Evolutionary conservation across 176 grass and related monocot species (phyloP).

Genomic region (Themeda triandra): DNA sequence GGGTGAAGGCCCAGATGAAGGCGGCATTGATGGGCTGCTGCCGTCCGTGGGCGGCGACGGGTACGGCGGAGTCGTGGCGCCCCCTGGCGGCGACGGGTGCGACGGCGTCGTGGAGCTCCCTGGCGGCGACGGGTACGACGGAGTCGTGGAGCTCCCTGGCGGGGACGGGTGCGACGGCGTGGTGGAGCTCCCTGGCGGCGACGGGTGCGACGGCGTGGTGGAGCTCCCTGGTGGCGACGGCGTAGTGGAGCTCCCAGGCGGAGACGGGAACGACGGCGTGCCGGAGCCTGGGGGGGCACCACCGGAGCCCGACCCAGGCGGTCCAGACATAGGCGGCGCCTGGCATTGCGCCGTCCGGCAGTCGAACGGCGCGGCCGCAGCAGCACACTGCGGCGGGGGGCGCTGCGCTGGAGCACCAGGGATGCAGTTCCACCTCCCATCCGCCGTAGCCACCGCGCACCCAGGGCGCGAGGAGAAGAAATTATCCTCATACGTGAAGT

Average conservation of each 20-base stretch:
- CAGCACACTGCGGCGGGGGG: constrained; percentile 32
- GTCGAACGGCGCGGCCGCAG: constrained; percentile 25
- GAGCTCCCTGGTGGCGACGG: neutral
- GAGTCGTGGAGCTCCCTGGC: no score
- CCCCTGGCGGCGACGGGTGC: constrained; percentile 15
- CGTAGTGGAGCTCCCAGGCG: neutral
- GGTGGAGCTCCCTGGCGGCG: neutral
- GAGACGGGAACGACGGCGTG: neutral
- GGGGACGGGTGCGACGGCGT: neutral
- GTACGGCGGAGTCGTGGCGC: neutral
- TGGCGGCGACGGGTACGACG: no score
- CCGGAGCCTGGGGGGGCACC: neutral
- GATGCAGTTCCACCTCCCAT: constrained; percentile 58
- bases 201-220: neutral
- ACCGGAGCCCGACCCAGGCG: neutral
- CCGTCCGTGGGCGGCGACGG: constrained; percentile 20
- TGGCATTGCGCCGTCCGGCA: constrained; percentile 41
- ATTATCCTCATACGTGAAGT: constrained; percentile 53
- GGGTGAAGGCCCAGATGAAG: constrained; percentile 20
- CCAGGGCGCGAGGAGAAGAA: constrained; percentile 30
- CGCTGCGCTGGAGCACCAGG: constrained; percentile 27
- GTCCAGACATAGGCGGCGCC: neutral
- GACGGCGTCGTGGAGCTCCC: no score
- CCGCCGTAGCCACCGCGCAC: neutral
- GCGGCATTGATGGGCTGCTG: constrained; percentile 34